Conservation (phyloP, 1,284 basidiomycete genomes). For the Marasmius sp. region DNA sequence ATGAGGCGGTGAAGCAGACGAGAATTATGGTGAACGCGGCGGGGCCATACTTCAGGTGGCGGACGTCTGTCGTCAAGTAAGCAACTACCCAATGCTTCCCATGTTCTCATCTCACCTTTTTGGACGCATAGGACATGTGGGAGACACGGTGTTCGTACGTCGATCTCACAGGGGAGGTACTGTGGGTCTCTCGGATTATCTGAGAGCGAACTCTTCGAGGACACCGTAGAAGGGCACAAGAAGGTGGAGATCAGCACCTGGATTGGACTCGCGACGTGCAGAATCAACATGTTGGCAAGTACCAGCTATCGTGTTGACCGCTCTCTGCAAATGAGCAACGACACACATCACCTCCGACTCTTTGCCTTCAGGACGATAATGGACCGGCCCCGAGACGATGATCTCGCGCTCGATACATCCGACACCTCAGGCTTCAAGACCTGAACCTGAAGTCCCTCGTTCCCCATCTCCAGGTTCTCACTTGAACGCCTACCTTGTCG, state of each 20-base stretch:
- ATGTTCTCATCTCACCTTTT: background rate
- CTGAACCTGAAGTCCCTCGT: too few species aligned
- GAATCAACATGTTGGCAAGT: constrained; percentile 76
- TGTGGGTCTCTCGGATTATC: constrained; percentile 53
- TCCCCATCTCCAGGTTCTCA: too few species aligned
- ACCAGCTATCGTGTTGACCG: too few species aligned
- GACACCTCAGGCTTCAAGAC: too few species aligned
- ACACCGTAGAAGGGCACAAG: background rate
- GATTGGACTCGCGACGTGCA: constrained; percentile 66
- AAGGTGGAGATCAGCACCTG: constrained; percentile 13
- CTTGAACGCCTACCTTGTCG: too few species aligned
- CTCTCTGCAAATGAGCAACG: too few species aligned
- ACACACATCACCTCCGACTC: too few species aligned
- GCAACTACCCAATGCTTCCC: background rate
- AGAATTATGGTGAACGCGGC: constrained; percentile 69
- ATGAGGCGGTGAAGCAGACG: constrained; percentile 49
- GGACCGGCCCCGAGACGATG: too few species aligned
- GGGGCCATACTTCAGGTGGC: constrained; percentile 66
- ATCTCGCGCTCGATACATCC: too few species aligned
- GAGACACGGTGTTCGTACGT: constrained; percentile 47
- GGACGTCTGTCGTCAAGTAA: constrained; percentile 58
- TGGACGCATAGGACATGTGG: constrained; percentile 36
- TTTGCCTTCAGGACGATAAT: too few species aligned
- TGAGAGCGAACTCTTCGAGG: constrained; percentile 37
- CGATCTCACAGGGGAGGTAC: constrained; percentile 56